These are phyloP conservation scores for Blastomyces silverae DNA, from an alignment of 2,329 filamentous ascomycete genomes.

Conservation along the genomic window DNA sequence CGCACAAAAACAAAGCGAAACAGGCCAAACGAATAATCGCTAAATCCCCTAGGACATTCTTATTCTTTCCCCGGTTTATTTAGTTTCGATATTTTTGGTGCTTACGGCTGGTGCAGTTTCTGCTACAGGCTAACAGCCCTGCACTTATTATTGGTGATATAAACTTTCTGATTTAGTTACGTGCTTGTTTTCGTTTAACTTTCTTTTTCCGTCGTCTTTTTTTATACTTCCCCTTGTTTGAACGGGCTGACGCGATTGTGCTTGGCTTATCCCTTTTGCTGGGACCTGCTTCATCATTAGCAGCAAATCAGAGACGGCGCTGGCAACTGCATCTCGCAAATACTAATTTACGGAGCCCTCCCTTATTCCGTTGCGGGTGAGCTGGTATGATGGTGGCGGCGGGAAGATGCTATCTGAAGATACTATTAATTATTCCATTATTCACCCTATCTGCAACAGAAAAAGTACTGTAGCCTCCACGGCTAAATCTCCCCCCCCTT, in stretches of 20 bases:
- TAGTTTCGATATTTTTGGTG: constrained; percentile 5
- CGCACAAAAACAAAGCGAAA: not conserved
- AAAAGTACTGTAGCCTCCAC: not conserved
- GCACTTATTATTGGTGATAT: not conserved
- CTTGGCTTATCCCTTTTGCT: not conserved
- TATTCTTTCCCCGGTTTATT: not conserved
- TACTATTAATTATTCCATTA: not conserved
- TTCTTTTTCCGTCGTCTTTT: constrained; percentile 1
- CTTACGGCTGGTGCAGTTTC: not conserved
- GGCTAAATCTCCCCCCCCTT: not conserved
- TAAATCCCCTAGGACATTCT: not conserved
- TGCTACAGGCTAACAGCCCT: constrained; percentile 1
- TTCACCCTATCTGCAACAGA: constrained; percentile 1
- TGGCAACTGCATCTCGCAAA: not conserved
- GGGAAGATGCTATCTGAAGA: constrained; percentile 3
- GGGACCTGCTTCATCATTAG: constrained; percentile 1
- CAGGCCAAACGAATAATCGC: not conserved
- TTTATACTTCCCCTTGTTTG: constrained; percentile 6
- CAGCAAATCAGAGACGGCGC: not conserved
- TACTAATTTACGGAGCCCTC: not conserved
- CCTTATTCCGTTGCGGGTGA: not conserved
- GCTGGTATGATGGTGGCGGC: not conserved
- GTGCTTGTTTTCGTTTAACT: constrained; percentile 7
- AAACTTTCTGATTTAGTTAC: constrained; percentile 9
- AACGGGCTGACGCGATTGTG: constrained; percentile 5